Percentiles rank a stretch among this genome's conserved stretches.
Evolutionary conservation across 2,329 filamentous ascomycete genomes (phyloP).

Genomic region (Monilinia polystroma): DNA sequence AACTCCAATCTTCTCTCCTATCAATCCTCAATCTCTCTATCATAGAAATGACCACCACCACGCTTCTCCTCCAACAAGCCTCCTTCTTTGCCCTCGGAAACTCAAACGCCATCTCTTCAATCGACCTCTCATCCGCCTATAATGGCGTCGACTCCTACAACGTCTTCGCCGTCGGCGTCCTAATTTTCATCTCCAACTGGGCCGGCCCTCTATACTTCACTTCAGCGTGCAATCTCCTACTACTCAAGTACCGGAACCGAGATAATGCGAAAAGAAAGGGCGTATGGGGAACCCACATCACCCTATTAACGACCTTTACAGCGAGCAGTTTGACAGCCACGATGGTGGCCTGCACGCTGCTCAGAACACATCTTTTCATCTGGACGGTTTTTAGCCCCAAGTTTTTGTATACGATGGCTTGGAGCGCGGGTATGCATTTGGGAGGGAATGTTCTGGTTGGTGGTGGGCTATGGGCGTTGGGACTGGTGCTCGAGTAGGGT

Average conservation of each 20-base stretch:
- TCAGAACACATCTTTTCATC: constrained; percentile 91
- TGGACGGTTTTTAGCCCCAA: constrained; percentile 99
- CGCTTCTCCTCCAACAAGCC: constrained; percentile 73
- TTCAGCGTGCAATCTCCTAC: constrained; percentile 60
- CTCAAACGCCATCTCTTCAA: constrained; percentile 91
- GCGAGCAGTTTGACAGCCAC: constrained; percentile 66
- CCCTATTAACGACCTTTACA: constrained; percentile 68
- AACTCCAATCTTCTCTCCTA: constrained; percentile 57
- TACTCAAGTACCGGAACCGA: constrained; percentile 44
- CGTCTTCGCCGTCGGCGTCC: constrained; percentile 71
- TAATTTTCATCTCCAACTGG: constrained; percentile 92
- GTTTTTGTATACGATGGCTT: constrained; percentile 88
- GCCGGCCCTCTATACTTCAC: constrained; percentile 86
- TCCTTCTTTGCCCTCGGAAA: constrained; percentile 90
- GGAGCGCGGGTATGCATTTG: constrained; percentile 81
- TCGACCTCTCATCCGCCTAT: constrained; percentile 92
- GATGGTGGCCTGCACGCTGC: constrained; percentile 81
- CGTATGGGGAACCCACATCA: constrained; percentile 51
- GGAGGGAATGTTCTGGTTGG: constrained; percentile 65
- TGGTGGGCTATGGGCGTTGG: constrained; percentile 57
- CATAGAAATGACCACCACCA: constrained; percentile 64
- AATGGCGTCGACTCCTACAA: constrained; percentile 86
- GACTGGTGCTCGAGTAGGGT: constrained; percentile 40
- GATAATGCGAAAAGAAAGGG: constrained; percentile 21
- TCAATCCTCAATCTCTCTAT: constrained; percentile 49